These are phyloP conservation scores for Gloeophyllum trabeum DNA, from an alignment of 768 basidiomycete species.

Conservation along the genomic window DNA sequence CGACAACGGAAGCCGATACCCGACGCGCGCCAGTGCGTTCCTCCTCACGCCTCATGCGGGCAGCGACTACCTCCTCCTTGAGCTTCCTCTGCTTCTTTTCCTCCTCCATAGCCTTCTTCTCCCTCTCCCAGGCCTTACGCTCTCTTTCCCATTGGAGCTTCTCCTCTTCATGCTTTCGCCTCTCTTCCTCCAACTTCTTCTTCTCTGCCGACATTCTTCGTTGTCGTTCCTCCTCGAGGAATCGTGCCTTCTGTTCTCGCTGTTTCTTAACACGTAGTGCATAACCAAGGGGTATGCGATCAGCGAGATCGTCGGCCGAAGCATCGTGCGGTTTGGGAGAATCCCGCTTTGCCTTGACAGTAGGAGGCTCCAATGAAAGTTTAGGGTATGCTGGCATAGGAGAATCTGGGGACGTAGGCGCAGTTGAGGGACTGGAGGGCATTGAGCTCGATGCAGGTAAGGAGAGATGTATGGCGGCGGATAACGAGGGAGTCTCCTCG, in stretches of 20 bases:
- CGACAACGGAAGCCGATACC: conserved; percentile 27
- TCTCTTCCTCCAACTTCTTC: conserved; percentile 31
- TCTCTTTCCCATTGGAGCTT: conserved; percentile 38
- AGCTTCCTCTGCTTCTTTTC: conserved; percentile 42
- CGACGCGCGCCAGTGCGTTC: conserved; percentile 38
- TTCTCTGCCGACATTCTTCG: conserved; percentile 27
- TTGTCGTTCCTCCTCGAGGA: conserved; percentile 39
- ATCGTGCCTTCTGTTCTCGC: conserved; percentile 60
- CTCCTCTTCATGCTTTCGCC: conserved; percentile 31
- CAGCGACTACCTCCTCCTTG: conserved; percentile 48
- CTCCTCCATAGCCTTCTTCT: conserved; percentile 29
- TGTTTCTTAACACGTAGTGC: conserved; percentile 63
- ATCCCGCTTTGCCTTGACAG: conserved; percentile 38
- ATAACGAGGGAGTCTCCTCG: conserved; percentile 17
- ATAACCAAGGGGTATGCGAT: conserved; percentile 57
- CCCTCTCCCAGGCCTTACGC: conserved; percentile 25
- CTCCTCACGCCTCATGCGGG: conserved; percentile 50
- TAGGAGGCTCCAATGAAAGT: too few relatives aligned
- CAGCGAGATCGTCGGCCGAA: conserved; percentile 44
- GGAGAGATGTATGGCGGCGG: conserved; percentile 2
- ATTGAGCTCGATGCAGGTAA: conserved; percentile 4
- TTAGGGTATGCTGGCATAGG: background rate
- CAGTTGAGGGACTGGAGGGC: background rate
- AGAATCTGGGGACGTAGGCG: background rate
- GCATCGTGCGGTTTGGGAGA: conserved; percentile 27